phyloP scores from a whole-genome alignment of 352 stramenopile genomes.

The Phytophthora citricola region DNA sequence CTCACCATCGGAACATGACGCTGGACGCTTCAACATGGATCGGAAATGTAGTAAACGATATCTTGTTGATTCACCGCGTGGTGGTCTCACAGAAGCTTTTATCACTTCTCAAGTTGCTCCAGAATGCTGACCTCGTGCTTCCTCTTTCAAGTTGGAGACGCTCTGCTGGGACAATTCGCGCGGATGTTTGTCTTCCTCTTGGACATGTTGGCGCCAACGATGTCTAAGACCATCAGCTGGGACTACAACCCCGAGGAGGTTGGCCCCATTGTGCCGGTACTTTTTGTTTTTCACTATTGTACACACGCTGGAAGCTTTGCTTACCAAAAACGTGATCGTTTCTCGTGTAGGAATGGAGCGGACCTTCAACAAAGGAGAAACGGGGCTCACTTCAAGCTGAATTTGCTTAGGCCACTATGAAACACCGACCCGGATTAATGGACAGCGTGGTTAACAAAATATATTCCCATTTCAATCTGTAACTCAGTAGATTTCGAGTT shows the following conservation, averaged over 20 bases:
- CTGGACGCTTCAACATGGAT: slow-evolving; percentile 7
- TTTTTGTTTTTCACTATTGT: not conserved
- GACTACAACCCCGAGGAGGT: slow-evolving; percentile 20
- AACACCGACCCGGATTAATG: not conserved
- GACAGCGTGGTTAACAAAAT: not conserved
- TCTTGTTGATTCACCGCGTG: slow-evolving; percentile 10
- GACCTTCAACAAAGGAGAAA: slow-evolving; percentile 52
- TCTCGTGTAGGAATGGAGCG: slow-evolving; percentile 63
- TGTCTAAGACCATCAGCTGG: slow-evolving; percentile 26
- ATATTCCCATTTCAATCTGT: slow-evolving; percentile 25
- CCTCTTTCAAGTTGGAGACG: slow-evolving; percentile 18
- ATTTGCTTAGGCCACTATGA: slow-evolving; percentile 9
- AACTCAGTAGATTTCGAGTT: slow-evolving; percentile 60
- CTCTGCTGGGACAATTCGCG: slow-evolving; percentile 15
- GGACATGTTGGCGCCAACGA: slow-evolving; percentile 3
- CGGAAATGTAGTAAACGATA: slow-evolving; percentile 7
- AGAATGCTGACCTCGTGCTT: not conserved
- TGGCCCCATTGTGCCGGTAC: slow-evolving; percentile 46
- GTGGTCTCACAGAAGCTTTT: not conserved
- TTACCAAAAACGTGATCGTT: not conserved
- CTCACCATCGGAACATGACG: not conserved
- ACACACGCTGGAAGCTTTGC: no score
- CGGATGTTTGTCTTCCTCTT: slow-evolving; percentile 13
- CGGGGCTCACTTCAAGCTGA: slow-evolving; percentile 10
- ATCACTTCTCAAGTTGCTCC: slow-evolving; percentile 10